Base-by-base conservation (phyloP, 2,329 filamentous ascomycete species). In the Fusarium pininemorale region DNA sequence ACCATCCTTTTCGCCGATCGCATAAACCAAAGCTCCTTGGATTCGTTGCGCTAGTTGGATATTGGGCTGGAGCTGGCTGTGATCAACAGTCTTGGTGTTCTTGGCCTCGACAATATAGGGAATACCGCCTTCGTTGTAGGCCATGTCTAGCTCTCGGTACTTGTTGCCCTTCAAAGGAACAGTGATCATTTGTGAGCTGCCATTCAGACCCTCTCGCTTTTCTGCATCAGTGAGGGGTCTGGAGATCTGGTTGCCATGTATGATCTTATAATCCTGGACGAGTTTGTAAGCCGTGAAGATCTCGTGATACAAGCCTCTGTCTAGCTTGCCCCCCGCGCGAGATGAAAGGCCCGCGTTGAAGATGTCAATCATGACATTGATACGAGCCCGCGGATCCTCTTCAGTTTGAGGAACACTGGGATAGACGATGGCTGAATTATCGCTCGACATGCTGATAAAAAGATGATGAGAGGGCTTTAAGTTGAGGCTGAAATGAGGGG, bases 31-130 rank as follows among this genome's bases (percentile, higher is more conserved):
- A 0, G n/a, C 32, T 7, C 50, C 32, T 9, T 13, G 5, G 0
- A 53, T 38, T 15, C 37, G 18, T 5, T 26, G n/a, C 0, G 32
- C 50, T 3, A 53, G 2, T 0, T 53, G 5, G 0, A 38, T 53
- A 0, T 53, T 38, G 0, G 50, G 50, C n/a, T 53, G 50, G 0
- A 53, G 32, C 13, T 53, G 32, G 1, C 50, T 53, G 7, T 37
- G 32, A 16, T 38, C 32, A 1, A 53, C 32, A 2, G n/a, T 53
- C 3, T 53, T 53, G 13, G 50, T 53, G n/a, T 53, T 53, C 14
- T 53, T 53, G 0, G 32, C 32, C 13, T 53, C 50, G 3, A 38
- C 50, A 0, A 53, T 38, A 1, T 12, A 26, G 2, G 32, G 20
- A 16, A 13, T 38, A 5, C 50, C 50, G 7, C 7, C 50, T 16